Base-by-base conservation (phyloP, 768 basidiomycete species). In the Trametes meyenii region DNA sequence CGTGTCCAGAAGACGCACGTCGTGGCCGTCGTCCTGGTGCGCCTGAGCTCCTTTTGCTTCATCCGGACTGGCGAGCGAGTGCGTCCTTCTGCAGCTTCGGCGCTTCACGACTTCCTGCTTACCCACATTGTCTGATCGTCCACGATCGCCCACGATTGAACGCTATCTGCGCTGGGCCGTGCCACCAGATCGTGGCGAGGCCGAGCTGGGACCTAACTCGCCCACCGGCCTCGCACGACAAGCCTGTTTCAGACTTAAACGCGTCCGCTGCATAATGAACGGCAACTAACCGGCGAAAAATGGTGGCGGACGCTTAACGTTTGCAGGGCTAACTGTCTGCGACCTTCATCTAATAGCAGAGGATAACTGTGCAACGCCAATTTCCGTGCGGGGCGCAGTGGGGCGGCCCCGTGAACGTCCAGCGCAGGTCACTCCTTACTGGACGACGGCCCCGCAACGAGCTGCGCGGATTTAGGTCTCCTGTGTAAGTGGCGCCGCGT, bases 101-200 rank as follows among this genome's bases (percentile, higher is more conserved):
- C 46, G 44, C 10, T 35, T 33, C 29, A 1, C 8, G 35, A n/a
- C n/a, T n/a, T n/a, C n/a, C n/a, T 3, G n/a, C 26, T 21, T n/a
- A 17, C 46, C 23, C 50, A 51, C 50, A 35, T 19, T 38, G 50
- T 35, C 24, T 29, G 24, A 51, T 51, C 35, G 14, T 36, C 26
- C 13, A 19, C 44, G 46, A 44, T 58, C 56, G 36, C 24, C 38
- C 48, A 16, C 56, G 56, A 50, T 50, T 58, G 48, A 58, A 58
- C 56, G 49, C 33, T 50, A 58, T 58, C 56, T 50, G 48, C 26
- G 21, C 24, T 23, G 12, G 13, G 21, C 17, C 48, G 56, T 50
- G 56, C 56, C 48, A 58, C 56, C 56, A 58, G 56, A 58, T 58
- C 56, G 48, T 39, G 39, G 48, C 49, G 56, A 39, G 36, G 55